Evolutionary conservation across 2,329 filamentous ascomycete species (phyloP), one percentile per base, ranked within the genome.

Genomic region (Fusarium domesticum): DNA sequence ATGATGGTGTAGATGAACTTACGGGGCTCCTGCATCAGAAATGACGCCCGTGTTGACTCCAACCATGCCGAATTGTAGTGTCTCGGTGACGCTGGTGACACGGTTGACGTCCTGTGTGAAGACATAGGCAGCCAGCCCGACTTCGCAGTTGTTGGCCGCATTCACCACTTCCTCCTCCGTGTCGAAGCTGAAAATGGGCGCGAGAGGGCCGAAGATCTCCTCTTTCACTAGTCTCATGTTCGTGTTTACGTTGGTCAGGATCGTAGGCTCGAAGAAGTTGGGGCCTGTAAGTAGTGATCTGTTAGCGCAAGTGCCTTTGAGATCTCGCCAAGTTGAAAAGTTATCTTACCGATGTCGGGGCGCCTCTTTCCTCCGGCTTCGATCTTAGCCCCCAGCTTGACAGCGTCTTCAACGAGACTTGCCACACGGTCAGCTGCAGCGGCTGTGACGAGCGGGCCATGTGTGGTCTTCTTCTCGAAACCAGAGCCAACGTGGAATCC

Each of bases 151-250:
- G 61, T 90, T 90, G 2, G 86, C 85, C 37, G 83, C 68, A 39
- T 77, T 73, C 19, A 88, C 75, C 15, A 87, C 85, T 49, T 89
- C 84, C 37, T 83, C 80, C 61, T 89, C 85, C 0, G 77, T 83
- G 15, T 84, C 74, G 61, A 89, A 89, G 34, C 77, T 74, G 70
- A 87, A 87, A 2, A 90, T 63, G 1, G 80, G 83, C 1, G 84
- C 85, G 0, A 89, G 79, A 3, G 86, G 87, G 1, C 85, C 86
- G 57, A 91, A 91, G 0, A 85, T 89, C 66, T 91, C 86, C 60
- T 90, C 87, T 0, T 70, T 70, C 8, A 78, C 76, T 31, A 89
- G 69, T 31, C 73, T 67, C 86, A 90, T 90, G 23, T 82, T 74
- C 40, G 72, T 70, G 15, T 68, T 86, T 75, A 87, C 85, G 39